Base-by-base conservation (phyloP, 768 basidiomycete genomes). In the Phallus indusiatus region DNA sequence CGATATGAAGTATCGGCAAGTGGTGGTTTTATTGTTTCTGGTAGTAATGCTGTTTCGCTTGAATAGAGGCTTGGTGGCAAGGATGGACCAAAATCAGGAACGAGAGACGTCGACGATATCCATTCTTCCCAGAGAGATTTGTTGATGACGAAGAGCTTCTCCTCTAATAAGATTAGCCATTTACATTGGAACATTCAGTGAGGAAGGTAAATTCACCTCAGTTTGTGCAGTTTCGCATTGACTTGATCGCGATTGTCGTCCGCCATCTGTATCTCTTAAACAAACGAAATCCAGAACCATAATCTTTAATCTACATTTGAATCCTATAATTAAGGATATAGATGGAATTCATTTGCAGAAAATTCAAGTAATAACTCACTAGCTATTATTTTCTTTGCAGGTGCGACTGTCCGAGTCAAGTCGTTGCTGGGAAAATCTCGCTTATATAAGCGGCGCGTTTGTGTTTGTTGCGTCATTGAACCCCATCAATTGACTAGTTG, bases 141-240 rank as follows among this genome's bases (percentile, higher is more conserved):
- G 83, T 36, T 72, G 64, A 61, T 79, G 87, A 55, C 86, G 77
- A 60, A 84, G 87, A 47, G 88, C 83, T 67, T 90, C 87, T 10
- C 85, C 86, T 66, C 86, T 88, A 60, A 21, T 62, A 53, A 2
- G 47, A 54, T 49, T 47, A 61, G 34, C 60, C 51, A 5, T 46
- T 53, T 11, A 24, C 16, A 49, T 22, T 20, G 17, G 28, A 42
- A 42, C 28, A 37, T 51, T 33, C 5, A 48, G 47, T 20, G 10
- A 59, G 56, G 37, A 59, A 50, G 51, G 51, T 55, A 53, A 46
- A 60, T 71, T 46, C 63, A 80, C 81, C 82, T 78, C 33, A 83
- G 70, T 3, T 72, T 80, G 61, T 81, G 80, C 35, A 85, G 70
- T 12, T 78, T 66, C 56, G 76, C 67, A 61, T 76, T 83, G 14